Base-by-base conservation (phyloP, 208 protist genomes). In the Endotrypanum monterogeii region DNA sequence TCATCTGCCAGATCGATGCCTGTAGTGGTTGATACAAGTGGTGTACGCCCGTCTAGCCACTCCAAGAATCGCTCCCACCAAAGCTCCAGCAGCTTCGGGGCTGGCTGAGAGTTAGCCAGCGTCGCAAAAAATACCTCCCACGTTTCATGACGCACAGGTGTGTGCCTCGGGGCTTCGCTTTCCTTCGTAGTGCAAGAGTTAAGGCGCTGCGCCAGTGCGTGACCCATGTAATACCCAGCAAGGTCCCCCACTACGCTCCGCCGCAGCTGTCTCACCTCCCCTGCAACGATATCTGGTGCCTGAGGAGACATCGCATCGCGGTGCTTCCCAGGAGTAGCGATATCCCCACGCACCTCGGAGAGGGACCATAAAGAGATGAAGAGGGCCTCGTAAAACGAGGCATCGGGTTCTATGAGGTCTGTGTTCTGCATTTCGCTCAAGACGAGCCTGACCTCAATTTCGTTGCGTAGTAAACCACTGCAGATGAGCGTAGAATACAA, bases 21-120 rank as follows among this genome's bases (percentile, higher is more conserved):
- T 71, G 41, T 32, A n/a, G 30, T 65, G 16, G 5, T 39, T 35
- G 37, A 16, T 14, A 41, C 35, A 3, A 7, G 4, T 23, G 35
- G 12, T 14, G 3, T n/a, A 20, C 35, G 28, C 46, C 52, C 54
- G 57, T 80, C 76, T 44, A 74, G 37, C 76, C 76, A 88, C 23
- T 67, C 63, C 7, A 89, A 23, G 35, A 86, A 85, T 51, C 79
- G 79, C 30, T 68, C 35, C 89, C 90, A 96, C 90, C 92, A 96
- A 50, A 94, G 82, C 55, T 94, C 87, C 58, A 96, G 75, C 52
- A 96, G 82, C 69, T 88, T 93, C n/a, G 86, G 86, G 23, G 89
- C 83, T 35, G 83, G 75, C 46, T 93, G 83, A 44, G 71, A 68
- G 52, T 89, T 61, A 9, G 87, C 82, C 71, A 83, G 85, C 0